A percentile compares a stretch with the other conserved stretches of the same genome.
These are phyloP conservation scores for Ochetophila trinervis DNA, from an alignment of 306 rosid genomes.

Conservation along the genomic window DNA sequence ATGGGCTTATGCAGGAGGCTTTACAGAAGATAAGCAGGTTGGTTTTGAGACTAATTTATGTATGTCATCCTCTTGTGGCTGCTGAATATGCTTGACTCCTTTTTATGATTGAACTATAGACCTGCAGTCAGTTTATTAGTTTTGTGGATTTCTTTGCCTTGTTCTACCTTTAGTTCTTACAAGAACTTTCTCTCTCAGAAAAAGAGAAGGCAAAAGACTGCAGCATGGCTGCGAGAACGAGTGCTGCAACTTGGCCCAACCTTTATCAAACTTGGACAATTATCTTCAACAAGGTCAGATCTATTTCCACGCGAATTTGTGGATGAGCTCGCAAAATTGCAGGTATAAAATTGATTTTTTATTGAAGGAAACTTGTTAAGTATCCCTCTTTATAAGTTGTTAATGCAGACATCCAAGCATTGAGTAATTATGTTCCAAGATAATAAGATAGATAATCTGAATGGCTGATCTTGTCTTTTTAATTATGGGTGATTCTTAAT, in stretches of 20 bases:
- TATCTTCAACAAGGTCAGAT: slow-evolving; percentile 91
- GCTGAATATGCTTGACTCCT: not conserved
- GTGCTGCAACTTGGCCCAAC: slow-evolving; percentile 95
- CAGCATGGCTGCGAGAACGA: slow-evolving; percentile 78
- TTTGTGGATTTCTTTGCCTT: slow-evolving; percentile 15
- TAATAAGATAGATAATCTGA: not conserved
- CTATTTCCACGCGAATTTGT: slow-evolving; percentile 85
- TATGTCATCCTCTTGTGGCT: not conserved
- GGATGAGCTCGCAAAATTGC: slow-evolving; percentile 89
- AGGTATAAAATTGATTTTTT: slow-evolving; percentile 37
- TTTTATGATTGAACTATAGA: slow-evolving; percentile 4
- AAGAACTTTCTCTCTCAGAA: slow-evolving; percentile 42
- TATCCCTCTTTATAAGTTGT: not conserved
- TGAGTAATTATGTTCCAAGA: not conserved
- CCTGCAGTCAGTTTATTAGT: slow-evolving; percentile 20
- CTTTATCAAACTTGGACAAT: slow-evolving; percentile 88
- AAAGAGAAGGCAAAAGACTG: slow-evolving; percentile 64
- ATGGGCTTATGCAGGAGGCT: slow-evolving; percentile 88
- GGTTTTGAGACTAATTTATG: slow-evolving; percentile 17
- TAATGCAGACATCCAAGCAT: not conserved
- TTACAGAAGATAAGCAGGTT: slow-evolving; percentile 85
- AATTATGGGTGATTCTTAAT: slow-evolving; percentile 2
- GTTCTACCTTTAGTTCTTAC: slow-evolving; percentile 8
- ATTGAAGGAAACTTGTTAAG: not conserved
- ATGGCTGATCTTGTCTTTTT: slow-evolving; percentile 8